Base-by-base conservation (phyloP, 2,329 filamentous ascomycete species). In the Cucurbitaria berberidis region DNA sequence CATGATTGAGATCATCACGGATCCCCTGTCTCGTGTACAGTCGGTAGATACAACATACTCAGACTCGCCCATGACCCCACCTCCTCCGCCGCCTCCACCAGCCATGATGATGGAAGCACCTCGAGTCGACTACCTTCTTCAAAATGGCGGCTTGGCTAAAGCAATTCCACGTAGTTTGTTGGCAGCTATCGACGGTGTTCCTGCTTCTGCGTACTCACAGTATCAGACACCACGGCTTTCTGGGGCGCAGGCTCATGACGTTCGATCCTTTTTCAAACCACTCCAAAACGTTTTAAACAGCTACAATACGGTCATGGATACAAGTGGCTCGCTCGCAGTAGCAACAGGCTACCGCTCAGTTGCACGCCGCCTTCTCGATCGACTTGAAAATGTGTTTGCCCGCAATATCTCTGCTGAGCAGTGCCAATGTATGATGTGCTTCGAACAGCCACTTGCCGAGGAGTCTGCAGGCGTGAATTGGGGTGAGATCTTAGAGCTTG, bases 341-440 rank as follows among this genome's bases (percentile, higher is more conserved):
- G 95, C 95, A 15, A 98, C 93, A 0, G 95, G 95, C 5, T 96
- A 98, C 74, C 87, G 91, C 48, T 97, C 93, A 0, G 90, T 98
- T n/a, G 95, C 95, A 3, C 87, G 95, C 5, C 86, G 93, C 45
- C 78, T 98, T 21, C 83, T 98, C 5, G 93, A 99, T 75, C 86
- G 95, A 32, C 81, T 99, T 3, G 93, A 97, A 72, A 91, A 93
- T 51, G 92, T 99, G 8, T 98, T 99, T 75, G 93, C 92, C 2
- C 84, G 95, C 54, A 93, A 98, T 68, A 87, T 99, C 30, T 93
- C 93, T 0, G 87, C 87, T 0, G 87, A 96, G 67, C 86, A 88
- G n/a, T 98, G 93, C 72, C 79, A 82, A 38, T 98, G 93, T 73
- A 80, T 95, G 50, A 90, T 97, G 81, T 98, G 93, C 69, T 85